Conservation (phyloP, 2,329 filamentous ascomycete genomes). For the Aspergillus oerlinghausenensis region DNA sequence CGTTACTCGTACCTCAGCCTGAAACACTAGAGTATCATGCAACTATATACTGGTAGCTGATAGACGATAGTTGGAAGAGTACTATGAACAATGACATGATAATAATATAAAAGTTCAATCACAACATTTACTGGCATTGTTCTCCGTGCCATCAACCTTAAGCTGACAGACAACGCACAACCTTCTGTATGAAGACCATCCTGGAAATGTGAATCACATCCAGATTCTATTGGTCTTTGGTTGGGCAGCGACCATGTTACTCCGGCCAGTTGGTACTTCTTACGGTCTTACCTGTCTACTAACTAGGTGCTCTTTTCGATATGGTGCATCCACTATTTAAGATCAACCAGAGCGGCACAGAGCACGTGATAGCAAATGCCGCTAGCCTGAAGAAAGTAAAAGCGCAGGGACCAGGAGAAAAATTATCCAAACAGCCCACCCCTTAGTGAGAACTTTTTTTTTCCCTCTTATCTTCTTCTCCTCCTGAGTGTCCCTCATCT, state of each 20-base stretch:
- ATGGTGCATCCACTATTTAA: too few species aligned
- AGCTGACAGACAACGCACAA: not conserved
- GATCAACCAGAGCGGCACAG: not conserved
- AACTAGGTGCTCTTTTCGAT: too few species aligned
- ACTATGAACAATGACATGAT: not conserved
- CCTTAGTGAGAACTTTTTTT: conserved; percentile 16
- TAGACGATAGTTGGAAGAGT: not conserved
- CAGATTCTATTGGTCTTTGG: not conserved
- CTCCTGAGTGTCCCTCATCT: conserved; percentile 13
- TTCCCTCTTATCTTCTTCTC: conserved; percentile 10
- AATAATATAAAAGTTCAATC: too few species aligned
- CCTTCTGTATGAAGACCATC: not conserved
- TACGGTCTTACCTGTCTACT: too few species aligned
- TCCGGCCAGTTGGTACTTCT: not conserved
- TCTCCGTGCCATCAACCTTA: not conserved
- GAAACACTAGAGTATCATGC: not conserved
- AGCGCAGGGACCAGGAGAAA: not conserved
- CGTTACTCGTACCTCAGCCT: not conserved
- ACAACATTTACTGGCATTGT: not conserved
- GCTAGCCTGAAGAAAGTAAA: not conserved
- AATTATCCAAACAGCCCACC: conserved; percentile 9
- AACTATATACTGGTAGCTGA: not conserved
- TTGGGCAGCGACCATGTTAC: not conserved
- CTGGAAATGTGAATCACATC: not conserved
- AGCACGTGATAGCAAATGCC: not conserved